Evolutionary conservation across 768 basidiomycete genomes (phyloP).

Genomic region (Lactarius quietus): DNA sequence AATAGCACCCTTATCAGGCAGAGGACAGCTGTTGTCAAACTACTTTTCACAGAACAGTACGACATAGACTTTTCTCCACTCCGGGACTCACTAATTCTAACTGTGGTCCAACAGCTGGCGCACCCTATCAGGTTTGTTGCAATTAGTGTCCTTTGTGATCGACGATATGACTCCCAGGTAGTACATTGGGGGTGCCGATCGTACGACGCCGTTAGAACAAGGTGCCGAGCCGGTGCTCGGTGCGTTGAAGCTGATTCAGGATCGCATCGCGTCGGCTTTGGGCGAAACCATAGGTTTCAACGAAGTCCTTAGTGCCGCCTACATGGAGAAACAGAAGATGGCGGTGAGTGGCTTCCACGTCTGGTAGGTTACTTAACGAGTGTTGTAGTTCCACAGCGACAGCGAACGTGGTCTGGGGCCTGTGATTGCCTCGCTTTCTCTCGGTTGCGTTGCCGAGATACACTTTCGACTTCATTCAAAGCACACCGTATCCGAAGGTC

Average conservation of each 20-base stretch:
- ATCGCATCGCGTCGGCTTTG: constrained; percentile 49
- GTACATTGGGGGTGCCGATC: constrained; percentile 76
- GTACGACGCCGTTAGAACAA: constrained; percentile 61
- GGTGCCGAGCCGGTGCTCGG: constrained; percentile 56
- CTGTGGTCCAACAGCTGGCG: constrained; percentile 52
- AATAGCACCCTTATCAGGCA: constrained; percentile 40
- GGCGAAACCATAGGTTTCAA: constrained; percentile 50
- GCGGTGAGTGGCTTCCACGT: constrained; percentile 45
- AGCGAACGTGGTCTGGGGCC: constrained; percentile 71
- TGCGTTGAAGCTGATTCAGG: constrained; percentile 57
- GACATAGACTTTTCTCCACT: constrained; percentile 27
- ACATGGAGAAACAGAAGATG: constrained; percentile 86
- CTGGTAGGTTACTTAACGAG: not conserved
- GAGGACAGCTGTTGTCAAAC: constrained; percentile 67
- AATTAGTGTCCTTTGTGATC: not conserved
- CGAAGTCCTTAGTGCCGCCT: constrained; percentile 76
- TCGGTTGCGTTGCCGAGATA: constrained; percentile 77
- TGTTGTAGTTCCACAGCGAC: constrained; percentile 70
- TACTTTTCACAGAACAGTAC: constrained; percentile 85
- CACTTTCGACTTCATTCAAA: constrained; percentile 58
- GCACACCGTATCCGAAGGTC: constrained; percentile 32
- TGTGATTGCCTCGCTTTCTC: constrained; percentile 67
- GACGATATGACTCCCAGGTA: constrained; percentile 29
- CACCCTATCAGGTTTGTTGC: constrained; percentile 64
- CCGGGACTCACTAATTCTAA: constrained; percentile 1